Conservation (phyloP, 306 rosid genomes). For the Rosa rugosa region DNA sequence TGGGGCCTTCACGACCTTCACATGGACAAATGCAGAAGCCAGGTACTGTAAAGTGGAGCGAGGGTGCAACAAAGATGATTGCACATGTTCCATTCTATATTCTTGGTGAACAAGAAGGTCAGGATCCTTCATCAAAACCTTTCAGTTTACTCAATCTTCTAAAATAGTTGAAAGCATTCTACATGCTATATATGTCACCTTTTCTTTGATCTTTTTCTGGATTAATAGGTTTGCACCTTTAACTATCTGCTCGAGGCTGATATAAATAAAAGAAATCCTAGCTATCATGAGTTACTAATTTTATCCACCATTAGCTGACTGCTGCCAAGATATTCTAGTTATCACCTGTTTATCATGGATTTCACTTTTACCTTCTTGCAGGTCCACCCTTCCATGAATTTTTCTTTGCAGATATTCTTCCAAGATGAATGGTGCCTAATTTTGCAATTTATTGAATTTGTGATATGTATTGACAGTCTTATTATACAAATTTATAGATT, state of each 20-base stretch:
- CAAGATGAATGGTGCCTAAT: conserved; percentile 40
- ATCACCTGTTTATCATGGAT: conserved; percentile 7
- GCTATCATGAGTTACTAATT: neutral
- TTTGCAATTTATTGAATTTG: neutral
- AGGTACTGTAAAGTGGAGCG: conserved; percentile 85
- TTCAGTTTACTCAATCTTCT: neutral
- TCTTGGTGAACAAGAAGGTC: conserved; percentile 81
- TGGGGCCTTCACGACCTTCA: conserved; percentile 80
- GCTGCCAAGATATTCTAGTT: neutral
- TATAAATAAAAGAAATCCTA: neutral
- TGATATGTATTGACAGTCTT: neutral
- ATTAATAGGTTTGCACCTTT: neutral
- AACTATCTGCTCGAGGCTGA: neutral
- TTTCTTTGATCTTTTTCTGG: neutral
- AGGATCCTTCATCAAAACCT: conserved; percentile 9
- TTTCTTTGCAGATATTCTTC: conserved; percentile 74
- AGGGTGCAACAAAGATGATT: conserved; percentile 76
- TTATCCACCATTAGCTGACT: neutral
- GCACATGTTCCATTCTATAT: conserved; percentile 93
- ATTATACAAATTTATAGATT: neutral
- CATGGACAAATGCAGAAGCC: conserved; percentile 51
- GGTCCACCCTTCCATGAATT: conserved; percentile 93
- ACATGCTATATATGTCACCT: neutral
- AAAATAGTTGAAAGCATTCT: neutral
- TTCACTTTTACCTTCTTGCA: conserved; percentile 37